Conservation (phyloP, 2,329 filamentous ascomycete genomes). For the Dryadomyces sulphureus region DNA sequence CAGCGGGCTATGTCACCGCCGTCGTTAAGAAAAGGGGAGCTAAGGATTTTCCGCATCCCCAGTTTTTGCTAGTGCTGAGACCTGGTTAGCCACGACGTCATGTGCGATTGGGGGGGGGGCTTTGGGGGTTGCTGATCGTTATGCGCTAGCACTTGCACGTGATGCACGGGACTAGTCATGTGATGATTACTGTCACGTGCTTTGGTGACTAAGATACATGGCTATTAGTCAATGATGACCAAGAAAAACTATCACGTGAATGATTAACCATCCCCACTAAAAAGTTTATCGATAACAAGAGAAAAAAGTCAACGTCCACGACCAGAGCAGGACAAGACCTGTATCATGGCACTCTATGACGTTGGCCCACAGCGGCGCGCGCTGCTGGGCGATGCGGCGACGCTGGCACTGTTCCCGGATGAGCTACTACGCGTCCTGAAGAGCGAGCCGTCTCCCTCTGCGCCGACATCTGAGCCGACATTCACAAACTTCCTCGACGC, state of each 20-base stretch:
- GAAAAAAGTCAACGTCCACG: not conserved
- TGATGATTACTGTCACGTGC: too few species aligned
- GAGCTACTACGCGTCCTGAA: slow-evolving; percentile 56
- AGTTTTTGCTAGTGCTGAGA: not conserved
- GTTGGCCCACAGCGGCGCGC: slow-evolving; percentile 38
- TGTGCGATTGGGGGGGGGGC: too few species aligned
- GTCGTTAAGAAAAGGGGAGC: not conserved
- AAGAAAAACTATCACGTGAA: too few species aligned
- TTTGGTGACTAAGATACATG: too few species aligned
- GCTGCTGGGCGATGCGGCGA: slow-evolving; percentile 37
- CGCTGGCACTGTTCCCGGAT: slow-evolving; percentile 46
- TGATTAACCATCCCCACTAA: too few species aligned
- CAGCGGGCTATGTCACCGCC: not conserved
- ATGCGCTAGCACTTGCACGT: too few species aligned
- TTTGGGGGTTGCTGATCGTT: too few species aligned
- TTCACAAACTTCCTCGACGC: slow-evolving; percentile 48
- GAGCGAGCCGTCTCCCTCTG: slow-evolving; percentile 32
- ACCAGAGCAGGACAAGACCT: not conserved
- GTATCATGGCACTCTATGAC: slow-evolving; percentile 38
- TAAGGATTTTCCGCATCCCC: not conserved
- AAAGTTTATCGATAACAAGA: too few species aligned
- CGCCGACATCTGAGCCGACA: not conserved
- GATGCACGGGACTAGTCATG: too few species aligned
- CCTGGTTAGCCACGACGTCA: not conserved
- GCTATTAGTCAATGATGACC: too few species aligned